Percentiles rank a stretch among this genome's conserved stretches.
Conservation (phyloP, 2,329 filamentous ascomycete genomes). For the Neonectria coccinea region DNA sequence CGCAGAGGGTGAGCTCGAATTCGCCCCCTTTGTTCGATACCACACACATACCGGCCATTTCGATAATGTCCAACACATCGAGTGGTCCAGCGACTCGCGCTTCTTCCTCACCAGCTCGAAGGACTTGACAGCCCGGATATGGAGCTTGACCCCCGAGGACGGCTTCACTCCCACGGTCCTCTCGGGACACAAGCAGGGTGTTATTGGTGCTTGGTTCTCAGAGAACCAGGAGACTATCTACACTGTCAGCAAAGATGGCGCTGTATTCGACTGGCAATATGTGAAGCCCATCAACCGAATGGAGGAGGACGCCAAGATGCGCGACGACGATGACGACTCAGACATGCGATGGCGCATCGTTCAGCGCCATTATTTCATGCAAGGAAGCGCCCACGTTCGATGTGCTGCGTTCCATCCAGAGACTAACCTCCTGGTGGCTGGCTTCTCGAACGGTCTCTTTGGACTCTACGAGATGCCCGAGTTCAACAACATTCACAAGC, state of each 20-base stretch:
- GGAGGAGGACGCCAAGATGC: slow-evolving; percentile 70
- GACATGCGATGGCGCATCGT: slow-evolving; percentile 91
- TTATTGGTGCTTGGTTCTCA: slow-evolving; percentile 97
- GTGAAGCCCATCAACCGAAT: slow-evolving; percentile 68
- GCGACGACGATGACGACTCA: slow-evolving; percentile 67
- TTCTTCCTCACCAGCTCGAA: slow-evolving; percentile 95
- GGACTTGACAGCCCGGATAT: slow-evolving; percentile 92
- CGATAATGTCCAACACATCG: slow-evolving; percentile 84
- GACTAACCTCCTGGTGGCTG: slow-evolving; percentile 92
- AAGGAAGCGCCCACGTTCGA: slow-evolving; percentile 85
- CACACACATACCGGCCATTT: slow-evolving; percentile 90
- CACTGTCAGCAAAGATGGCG: slow-evolving; percentile 97
- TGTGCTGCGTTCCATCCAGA: slow-evolving; percentile 91
- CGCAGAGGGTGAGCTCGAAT: slow-evolving; percentile 85
- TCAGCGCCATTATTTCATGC: slow-evolving; percentile 94
- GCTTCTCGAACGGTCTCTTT: slow-evolving; percentile 95
- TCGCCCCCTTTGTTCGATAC: slow-evolving; percentile 92
- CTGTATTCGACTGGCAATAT: slow-evolving; percentile 94
- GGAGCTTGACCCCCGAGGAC: slow-evolving; percentile 89
- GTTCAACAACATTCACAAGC: slow-evolving; percentile 93
- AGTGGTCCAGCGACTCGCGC: slow-evolving; percentile 96
- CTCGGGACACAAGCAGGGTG: slow-evolving; percentile 88
- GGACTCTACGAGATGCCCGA: slow-evolving; percentile 95
- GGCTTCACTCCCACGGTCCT: slow-evolving; percentile 91
- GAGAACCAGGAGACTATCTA: slow-evolving; percentile 95